A percentile compares a stretch with the other conserved stretches of the same genome.
These are phyloP conservation scores for Aegilops umbellulata DNA, from an alignment of 176 grass and related monocot species.

Conservation along the genomic window DNA sequence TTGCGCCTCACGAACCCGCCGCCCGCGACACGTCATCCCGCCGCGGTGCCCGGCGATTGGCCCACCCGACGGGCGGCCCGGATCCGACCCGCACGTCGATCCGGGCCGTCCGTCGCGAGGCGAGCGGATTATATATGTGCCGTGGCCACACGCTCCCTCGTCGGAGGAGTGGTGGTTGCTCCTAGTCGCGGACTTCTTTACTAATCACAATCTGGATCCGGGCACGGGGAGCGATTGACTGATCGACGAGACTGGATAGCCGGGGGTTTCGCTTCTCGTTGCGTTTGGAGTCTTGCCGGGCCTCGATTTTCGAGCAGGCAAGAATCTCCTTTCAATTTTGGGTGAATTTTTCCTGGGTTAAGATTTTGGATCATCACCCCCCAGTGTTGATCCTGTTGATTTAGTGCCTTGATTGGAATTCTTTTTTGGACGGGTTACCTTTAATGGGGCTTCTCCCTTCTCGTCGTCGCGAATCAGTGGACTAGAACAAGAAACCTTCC, in stretches of 20 bases:
- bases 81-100: neutral
- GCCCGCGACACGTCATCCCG: slow-evolving; percentile 26
- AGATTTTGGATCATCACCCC: neutral
- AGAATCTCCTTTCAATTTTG: neutral
- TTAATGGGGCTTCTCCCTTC: neutral
- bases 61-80: neutral
- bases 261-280: neutral
- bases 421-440: neutral
- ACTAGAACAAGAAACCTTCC: slow-evolving; percentile 11
- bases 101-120: neutral
- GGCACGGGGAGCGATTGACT: slow-evolving; percentile 3
- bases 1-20: slow-evolving; percentile 22
- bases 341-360: neutral
- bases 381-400: neutral
- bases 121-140: slow-evolving; percentile 7
- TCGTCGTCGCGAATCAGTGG: neutral
- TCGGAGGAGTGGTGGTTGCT: neutral
- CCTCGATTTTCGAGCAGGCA: slow-evolving; percentile 23
- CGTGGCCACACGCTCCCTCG: neutral
- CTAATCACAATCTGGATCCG: neutral
- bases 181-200: neutral
- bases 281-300: neutral
- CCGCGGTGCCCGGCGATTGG: neutral
- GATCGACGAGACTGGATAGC: neutral
- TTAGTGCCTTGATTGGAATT: neutral